Evolutionary conservation across 495 filamentous ascomycete genomes (phyloP).

Genomic region (Rhypophila decipiens): DNA sequence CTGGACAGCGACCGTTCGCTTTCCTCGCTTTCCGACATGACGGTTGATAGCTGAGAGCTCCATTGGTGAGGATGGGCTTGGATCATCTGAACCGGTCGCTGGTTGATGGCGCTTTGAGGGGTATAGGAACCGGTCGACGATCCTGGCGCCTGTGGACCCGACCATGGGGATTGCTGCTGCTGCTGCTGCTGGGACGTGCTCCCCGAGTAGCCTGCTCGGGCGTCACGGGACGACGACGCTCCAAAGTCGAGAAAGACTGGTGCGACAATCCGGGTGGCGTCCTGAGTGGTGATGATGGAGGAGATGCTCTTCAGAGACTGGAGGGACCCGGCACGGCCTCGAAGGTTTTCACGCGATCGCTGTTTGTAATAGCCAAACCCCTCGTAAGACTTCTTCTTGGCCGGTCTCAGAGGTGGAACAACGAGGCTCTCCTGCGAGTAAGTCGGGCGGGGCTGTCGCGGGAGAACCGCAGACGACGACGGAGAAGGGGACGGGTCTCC

Average conservation of each 20-base stretch:
- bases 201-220: constrained; percentile 8
- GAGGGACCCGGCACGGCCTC: constrained; percentile 40
- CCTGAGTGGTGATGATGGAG: constrained; percentile 39
- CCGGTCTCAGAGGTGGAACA: constrained; percentile 42
- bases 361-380: constrained; percentile 41
- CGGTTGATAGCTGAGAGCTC: constrained; percentile 70
- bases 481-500: constrained; percentile 34
- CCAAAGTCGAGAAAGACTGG: constrained; percentile 20
- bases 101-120: constrained; percentile 7
- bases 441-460: constrained; percentile 24
- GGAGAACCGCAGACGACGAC: constrained; percentile 24
- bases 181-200: constrained; percentile 8
- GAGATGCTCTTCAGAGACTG: constrained; percentile 40
- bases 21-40: constrained; percentile 57
- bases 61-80: constrained; percentile 48
- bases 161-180: constrained; percentile 23
- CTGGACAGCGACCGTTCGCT: constrained; percentile 33
- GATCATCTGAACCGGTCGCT: constrained; percentile 25
- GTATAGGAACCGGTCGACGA: constrained; percentile 18
- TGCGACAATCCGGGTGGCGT: constrained; percentile 26
- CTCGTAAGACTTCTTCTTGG: constrained; percentile 40
- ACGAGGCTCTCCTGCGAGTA: constrained; percentile 51
- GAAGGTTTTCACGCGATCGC: constrained; percentile 41
- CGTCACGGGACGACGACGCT: constrained; percentile 5
- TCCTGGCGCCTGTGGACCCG: constrained; percentile 6